A percentile compares a stretch with the other conserved stretches of the same genome.
These are phyloP conservation scores for Hysterium pulicare DNA, from an alignment of 2,329 filamentous ascomycete genomes.

Conservation along the genomic window DNA sequence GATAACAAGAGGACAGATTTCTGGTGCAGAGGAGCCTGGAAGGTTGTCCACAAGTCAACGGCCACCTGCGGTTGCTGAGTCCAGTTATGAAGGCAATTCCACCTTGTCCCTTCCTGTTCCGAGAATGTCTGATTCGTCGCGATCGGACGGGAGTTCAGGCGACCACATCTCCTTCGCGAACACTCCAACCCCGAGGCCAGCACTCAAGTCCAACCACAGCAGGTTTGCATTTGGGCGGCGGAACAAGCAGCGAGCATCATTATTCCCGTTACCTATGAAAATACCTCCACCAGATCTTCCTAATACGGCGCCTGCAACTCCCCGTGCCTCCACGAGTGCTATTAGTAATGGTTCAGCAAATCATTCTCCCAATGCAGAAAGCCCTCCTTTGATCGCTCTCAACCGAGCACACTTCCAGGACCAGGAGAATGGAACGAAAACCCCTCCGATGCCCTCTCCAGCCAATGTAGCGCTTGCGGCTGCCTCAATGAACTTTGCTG, in stretches of 20 bases:
- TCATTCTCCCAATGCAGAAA: slow-evolving; percentile 39
- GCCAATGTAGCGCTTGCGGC: slow-evolving; percentile 51
- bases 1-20: slow-evolving; percentile 23
- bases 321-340: slow-evolving; percentile 41
- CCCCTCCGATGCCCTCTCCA: slow-evolving; percentile 46
- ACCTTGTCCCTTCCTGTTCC: slow-evolving; percentile 62
- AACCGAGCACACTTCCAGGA: slow-evolving; percentile 18
- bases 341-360: slow-evolving; percentile 31
- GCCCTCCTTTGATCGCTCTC: slow-evolving; percentile 36
- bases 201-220: slow-evolving; percentile 59
- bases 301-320: slow-evolving; percentile 44
- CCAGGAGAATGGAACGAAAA: slow-evolving; percentile 22
- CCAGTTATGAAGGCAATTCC: slow-evolving; percentile 59
- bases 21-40: slow-evolving; percentile 41
- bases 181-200: slow-evolving; percentile 29
- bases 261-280: slow-evolving; percentile 88
- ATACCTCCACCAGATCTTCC: slow-evolving; percentile 49
- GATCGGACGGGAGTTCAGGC: slow-evolving; percentile 78
- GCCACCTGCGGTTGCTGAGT: slow-evolving; percentile 51
- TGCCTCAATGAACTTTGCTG: slow-evolving; percentile 45
- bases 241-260: slow-evolving; percentile 64
- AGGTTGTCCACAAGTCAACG: slow-evolving; percentile 59
- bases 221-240: slow-evolving; percentile 73
- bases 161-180: slow-evolving; percentile 36
- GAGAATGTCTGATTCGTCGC: slow-evolving; percentile 79